These are phyloP conservation scores for Mallotus nudiflorus DNA, from an alignment of 345 rosid genomes.

Conservation along the genomic window DNA sequence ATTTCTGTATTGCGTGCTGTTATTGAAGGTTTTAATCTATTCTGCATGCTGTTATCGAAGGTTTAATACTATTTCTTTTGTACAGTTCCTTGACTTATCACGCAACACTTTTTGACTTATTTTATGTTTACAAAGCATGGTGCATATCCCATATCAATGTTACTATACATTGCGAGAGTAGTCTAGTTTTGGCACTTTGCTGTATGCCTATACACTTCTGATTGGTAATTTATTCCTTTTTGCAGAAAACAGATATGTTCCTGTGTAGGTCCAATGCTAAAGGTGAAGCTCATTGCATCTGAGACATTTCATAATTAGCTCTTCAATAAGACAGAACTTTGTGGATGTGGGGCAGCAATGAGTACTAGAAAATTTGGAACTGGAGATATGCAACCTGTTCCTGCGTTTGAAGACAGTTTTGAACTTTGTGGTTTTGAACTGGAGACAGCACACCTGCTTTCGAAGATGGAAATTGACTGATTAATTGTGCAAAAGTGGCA, in stretches of 20 bases:
- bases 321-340: too few relatives aligned
- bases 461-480: too few relatives aligned
- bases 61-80: too few relatives aligned
- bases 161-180: conserved; percentile 1
- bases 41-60: too few relatives aligned
- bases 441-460: too few relatives aligned
- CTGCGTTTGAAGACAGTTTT: too few relatives aligned
- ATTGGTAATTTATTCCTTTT: conserved; percentile 5
- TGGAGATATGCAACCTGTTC: conserved; percentile 93
- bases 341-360: conserved; percentile 99
- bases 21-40: too few relatives aligned
- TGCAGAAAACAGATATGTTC: conserved; percentile 93
- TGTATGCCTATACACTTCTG: not conserved
- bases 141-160: not conserved
- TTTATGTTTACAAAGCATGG: too few relatives aligned
- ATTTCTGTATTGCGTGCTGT: too few relatives aligned
- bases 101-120: conserved; percentile 7
- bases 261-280: conserved; percentile 95
- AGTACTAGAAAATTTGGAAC: conserved; percentile 99
- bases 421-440: too few relatives aligned
- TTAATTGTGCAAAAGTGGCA: too few relatives aligned
- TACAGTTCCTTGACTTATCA: conserved; percentile 27
- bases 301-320: conserved; percentile 99
- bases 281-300: conserved; percentile 76
- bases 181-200: not conserved